These are phyloP conservation scores for Sclerotinia spermophila DNA, from an alignment of 2,329 filamentous ascomycete species.

Conservation along the genomic window DNA sequence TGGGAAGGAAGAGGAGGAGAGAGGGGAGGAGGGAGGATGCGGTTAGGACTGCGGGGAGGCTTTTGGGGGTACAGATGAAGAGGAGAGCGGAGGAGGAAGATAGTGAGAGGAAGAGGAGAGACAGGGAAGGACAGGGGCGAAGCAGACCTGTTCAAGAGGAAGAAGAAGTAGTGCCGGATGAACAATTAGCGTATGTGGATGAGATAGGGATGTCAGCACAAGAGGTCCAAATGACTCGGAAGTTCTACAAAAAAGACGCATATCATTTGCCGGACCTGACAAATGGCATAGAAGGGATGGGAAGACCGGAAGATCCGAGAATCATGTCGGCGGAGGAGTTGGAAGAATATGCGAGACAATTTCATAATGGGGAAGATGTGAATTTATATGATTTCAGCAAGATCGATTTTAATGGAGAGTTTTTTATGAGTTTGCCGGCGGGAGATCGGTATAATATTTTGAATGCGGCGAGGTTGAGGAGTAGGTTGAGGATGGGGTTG, in stretches of 20 bases:
- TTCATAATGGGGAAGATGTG: constrained; percentile 88
- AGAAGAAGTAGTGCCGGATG: constrained; percentile 62
- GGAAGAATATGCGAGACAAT: constrained; percentile 89
- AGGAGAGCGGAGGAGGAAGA: constrained; percentile 81
- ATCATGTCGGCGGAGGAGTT: constrained; percentile 96
- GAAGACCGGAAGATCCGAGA: constrained; percentile 82
- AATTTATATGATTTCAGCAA: constrained; percentile 94
- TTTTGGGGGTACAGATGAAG: constrained; percentile 93
- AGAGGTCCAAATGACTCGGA: constrained; percentile 69
- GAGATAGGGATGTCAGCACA: constrained; percentile 76
- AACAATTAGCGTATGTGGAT: constrained; percentile 82
- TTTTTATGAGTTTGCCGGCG: constrained; percentile 86
- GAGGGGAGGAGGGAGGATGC: constrained; percentile 94
- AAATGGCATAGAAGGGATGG: constrained; percentile 76
- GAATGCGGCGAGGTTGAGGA: constrained; percentile 85
- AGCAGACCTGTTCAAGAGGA: constrained; percentile 46
- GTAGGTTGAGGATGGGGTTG: constrained; percentile 87
- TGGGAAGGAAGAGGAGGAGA: constrained; percentile 69
- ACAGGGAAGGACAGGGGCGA: constrained; percentile 43
- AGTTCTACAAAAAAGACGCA: constrained; percentile 87
- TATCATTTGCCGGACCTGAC: constrained; percentile 91
- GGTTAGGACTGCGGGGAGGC: constrained; percentile 80
- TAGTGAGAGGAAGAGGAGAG: constrained; percentile 52
- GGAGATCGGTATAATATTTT: constrained; percentile 95
- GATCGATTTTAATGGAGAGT: constrained; percentile 94